Evolutionary conservation across 192 early-diverging fungal genomes (phyloP), one percentile per base, ranked within the genome.

Genomic region (Phycomyces blakesleeanus): DNA sequence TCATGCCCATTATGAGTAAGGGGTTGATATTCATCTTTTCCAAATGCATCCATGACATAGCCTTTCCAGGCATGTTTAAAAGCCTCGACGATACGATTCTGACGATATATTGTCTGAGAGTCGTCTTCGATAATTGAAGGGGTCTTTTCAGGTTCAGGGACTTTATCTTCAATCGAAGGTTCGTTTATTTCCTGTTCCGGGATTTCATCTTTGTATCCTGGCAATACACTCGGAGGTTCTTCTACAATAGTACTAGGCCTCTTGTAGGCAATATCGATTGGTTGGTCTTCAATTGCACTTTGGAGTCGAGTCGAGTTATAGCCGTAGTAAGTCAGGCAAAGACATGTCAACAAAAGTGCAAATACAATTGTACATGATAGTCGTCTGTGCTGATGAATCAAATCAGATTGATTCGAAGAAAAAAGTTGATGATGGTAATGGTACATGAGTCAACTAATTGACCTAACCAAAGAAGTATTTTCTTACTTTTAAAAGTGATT

Each of bases 1-100:
- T 92, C 87, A 14, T 71, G 68, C 8, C 91, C 91, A 5, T 41
- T 49, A 41, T 81, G 81, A 2, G 87, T 81, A 11, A 93, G 58
- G 4, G 95, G 93, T 39, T 80, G 78, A 53, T 95, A 88, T 71
- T 96, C 92, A 61, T 97, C 95, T 29, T 67, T 73, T n/a, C 92
- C 92, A 78, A 89, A 94, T 0, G 90, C 90, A 63, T 91, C 84
- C 16, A 71, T 71, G n/a, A 72, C 63, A 55, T 97, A 97, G 0
- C 88, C 89, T 10, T 79, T 73, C 93, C 91, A 94, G n/a, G 89
- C 81, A 57, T 90, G 73, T 38, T 85, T 79, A 55, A 93, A 89
- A 3, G 92, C 90, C 0, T 66, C 75, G 20, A 78, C 78, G 12
- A 95, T 89, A 22, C 65, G 66, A 10, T 80, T 24, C 37, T 82